Evolutionary conservation across 2,329 filamentous ascomycete species (phyloP).

Genomic region (Exophiala calicioides): DNA sequence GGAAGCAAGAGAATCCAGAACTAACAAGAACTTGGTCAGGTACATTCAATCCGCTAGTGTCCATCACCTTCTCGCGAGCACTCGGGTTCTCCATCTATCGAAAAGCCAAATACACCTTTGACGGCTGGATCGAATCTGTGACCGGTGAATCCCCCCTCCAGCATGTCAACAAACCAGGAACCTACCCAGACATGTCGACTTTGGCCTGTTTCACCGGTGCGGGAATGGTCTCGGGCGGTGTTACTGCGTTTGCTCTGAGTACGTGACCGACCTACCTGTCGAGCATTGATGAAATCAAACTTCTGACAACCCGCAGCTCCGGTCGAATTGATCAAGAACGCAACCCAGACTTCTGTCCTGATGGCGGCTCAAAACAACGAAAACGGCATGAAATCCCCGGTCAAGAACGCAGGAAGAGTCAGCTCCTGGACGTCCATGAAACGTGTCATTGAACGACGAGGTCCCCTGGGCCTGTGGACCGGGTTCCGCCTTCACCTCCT

Average conservation of each 20-base stretch:
- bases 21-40: conserved; percentile 35
- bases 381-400: background rate
- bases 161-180: conserved; percentile 45
- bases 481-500: conserved; percentile 48
- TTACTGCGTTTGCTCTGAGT: conserved; percentile 48
- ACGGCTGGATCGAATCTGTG: conserved; percentile 40
- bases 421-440: conserved; percentile 45
- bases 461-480: conserved; percentile 47
- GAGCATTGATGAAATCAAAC: background rate
- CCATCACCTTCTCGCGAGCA: conserved; percentile 48
- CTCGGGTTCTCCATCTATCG: conserved; percentile 51
- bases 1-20: background rate
- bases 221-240: conserved; percentile 45
- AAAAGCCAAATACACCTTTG: conserved; percentile 44
- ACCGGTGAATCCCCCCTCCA: conserved; percentile 45
- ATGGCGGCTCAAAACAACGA: conserved; percentile 35
- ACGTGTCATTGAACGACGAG: conserved; percentile 46
- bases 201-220: conserved; percentile 46
- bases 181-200: conserved; percentile 43
- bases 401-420: conserved; percentile 40
- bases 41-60: conserved; percentile 47
- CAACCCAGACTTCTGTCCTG: conserved; percentile 51
- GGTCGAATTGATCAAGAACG: conserved; percentile 52
- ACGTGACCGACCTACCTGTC: too few species aligned
- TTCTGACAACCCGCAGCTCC: conserved; percentile 37